phyloP scores from a whole-genome alignment of 208 protist genomes.

The Giardia muris region DNA sequence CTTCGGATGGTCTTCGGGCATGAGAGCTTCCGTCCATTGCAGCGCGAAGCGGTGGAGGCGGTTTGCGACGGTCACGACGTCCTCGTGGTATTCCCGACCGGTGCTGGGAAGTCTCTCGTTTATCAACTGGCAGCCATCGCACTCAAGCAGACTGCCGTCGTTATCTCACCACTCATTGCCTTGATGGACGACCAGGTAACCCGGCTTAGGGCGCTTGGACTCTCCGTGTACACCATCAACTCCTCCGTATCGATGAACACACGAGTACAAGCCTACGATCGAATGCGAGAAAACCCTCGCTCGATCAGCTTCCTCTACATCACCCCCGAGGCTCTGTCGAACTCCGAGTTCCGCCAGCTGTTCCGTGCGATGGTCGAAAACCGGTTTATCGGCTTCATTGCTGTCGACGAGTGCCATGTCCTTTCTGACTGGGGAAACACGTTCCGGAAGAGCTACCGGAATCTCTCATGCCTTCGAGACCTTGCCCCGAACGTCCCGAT shows the following conservation, averaged over 20 bases:
- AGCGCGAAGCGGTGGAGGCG: background rate
- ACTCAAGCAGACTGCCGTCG: background rate
- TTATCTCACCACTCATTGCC: slow-evolving; percentile 17
- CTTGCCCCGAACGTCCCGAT: background rate
- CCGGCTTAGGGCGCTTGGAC: background rate
- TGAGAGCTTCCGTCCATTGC: background rate
- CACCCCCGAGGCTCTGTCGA: background rate
- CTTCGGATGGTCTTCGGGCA: background rate
- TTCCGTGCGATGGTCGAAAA: background rate
- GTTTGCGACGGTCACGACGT: background rate
- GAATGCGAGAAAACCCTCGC: background rate
- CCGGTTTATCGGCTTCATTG: background rate
- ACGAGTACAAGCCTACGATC: background rate
- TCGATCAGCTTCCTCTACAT: background rate
- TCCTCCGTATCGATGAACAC: background rate
- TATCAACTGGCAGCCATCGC: background rate
- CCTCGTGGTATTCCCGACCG: slow-evolving; percentile 6
- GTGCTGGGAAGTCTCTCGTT: slow-evolving; percentile 25
- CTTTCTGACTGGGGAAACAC: slow-evolving; percentile 18
- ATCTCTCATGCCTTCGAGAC: background rate
- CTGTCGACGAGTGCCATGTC: slow-evolving; percentile 21
- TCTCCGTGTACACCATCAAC: background rate
- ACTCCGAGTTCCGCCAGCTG: background rate
- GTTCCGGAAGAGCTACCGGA: background rate
- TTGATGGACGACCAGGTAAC: background rate